These are phyloP conservation scores for Nicotiana benthamiana DNA, from an alignment of 257 asterid genomes.

Conservation along the genomic window DNA sequence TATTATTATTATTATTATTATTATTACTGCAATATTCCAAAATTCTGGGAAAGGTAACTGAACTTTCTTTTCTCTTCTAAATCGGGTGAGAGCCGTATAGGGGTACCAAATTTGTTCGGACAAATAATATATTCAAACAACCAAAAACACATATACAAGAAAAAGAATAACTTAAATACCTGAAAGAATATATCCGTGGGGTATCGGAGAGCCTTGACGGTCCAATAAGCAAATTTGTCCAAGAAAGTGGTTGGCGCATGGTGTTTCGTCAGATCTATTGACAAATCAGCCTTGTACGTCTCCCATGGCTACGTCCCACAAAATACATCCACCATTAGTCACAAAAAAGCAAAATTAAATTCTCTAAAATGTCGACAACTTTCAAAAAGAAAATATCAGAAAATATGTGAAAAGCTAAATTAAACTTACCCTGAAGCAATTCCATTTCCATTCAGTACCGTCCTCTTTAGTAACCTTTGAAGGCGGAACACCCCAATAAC, in stretches of 20 bases:
- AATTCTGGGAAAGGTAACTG: not conserved
- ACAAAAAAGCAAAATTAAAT: not conserved
- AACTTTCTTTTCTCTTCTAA: too few species aligned
- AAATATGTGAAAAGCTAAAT: not conserved
- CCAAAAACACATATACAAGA: too few species aligned
- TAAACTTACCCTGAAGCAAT: slow-evolving; percentile 47
- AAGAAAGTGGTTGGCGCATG: slow-evolving; percentile 59
- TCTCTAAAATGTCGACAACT: not conserved
- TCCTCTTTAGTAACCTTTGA: slow-evolving; percentile 46
- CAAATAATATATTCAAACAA: too few species aligned
- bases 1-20: too few species aligned
- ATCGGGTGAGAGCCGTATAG: too few species aligned
- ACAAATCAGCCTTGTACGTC: slow-evolving; percentile 46
- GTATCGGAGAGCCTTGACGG: slow-evolving; percentile 55
- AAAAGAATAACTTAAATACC: slow-evolving; percentile 23
- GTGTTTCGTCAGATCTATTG: slow-evolving; percentile 59
- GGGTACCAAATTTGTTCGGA: too few species aligned
- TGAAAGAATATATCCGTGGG: slow-evolving; percentile 76
- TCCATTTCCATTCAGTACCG: slow-evolving; percentile 78
- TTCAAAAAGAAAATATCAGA: not conserved
- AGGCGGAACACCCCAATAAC: slow-evolving; percentile 73
- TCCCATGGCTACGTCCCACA: slow-evolving; percentile 37
- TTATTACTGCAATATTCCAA: not conserved
- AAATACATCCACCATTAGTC: not conserved
- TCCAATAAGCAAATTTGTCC: slow-evolving; percentile 67